Percentiles rank a stretch among this genome's conserved stretches.
These are phyloP conservation scores for Lepraria neglecta DNA, from an alignment of 495 filamentous ascomycete genomes.

Conservation along the genomic window DNA sequence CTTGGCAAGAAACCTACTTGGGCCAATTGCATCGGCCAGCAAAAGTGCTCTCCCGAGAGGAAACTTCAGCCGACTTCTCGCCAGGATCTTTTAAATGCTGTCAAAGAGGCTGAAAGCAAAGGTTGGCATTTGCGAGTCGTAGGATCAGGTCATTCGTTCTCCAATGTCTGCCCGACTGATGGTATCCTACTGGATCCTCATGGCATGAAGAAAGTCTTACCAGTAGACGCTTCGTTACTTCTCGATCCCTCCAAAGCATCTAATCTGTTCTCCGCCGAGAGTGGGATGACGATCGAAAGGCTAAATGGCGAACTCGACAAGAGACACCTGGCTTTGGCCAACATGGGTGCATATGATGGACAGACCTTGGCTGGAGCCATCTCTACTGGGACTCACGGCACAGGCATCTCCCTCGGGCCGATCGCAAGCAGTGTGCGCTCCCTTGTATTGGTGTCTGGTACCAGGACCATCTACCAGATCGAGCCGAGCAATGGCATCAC, in stretches of 20 bases:
- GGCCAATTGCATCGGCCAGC: background rate
- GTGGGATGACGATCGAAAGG: background rate
- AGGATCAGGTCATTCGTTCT: background rate
- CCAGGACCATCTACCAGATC: background rate
- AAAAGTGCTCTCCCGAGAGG: background rate
- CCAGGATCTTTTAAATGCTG: background rate
- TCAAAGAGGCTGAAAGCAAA: background rate
- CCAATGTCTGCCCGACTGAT: background rate
- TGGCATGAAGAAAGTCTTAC: background rate
- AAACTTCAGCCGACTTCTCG: background rate
- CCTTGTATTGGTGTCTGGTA: background rate
- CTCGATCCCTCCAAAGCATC: background rate
- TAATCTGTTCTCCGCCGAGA: background rate
- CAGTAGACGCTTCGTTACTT: background rate
- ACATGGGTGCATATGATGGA: slow-evolving; percentile 2
- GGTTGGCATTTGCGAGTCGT: background rate
- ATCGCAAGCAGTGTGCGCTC: slow-evolving; percentile 4
- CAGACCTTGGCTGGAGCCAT: background rate
- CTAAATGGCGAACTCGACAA: background rate
- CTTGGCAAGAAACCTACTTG: background rate
- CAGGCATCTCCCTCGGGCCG: background rate
- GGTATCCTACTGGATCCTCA: background rate
- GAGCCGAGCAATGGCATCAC: slow-evolving; percentile 1
- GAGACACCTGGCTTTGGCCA: background rate
- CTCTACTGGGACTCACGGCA: slow-evolving; percentile 1